Evolutionary conservation across 225 moss, liverwort and hornwort genomes (phyloP).

Genomic region (Antitrichia curtipendula): DNA sequence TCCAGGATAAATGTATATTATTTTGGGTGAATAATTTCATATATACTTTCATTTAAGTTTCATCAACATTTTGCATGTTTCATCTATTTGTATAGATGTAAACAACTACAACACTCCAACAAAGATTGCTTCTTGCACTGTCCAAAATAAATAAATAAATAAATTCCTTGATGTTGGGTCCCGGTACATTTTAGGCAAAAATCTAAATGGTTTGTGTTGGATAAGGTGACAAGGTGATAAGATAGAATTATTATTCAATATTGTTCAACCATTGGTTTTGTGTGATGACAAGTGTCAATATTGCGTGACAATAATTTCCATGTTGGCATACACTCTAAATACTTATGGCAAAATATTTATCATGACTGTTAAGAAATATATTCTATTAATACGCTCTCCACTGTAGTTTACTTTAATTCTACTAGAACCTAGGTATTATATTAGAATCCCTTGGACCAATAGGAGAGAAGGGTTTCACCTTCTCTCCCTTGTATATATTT

Average conservation of each 20-base stretch:
- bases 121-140: fast-evolving
- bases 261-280: not conserved
- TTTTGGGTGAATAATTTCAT: not conserved
- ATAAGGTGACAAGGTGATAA: no score
- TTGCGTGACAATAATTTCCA: not conserved
- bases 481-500: no score
- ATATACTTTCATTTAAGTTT: no score
- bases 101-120: not conserved
- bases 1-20: not conserved
- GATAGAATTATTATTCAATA: not conserved
- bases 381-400: no score
- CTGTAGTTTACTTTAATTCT: no score
- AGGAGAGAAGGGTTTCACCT: no score
- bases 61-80: not conserved
- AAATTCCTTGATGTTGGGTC: fast-evolving
- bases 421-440: no score
- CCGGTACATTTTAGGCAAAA: not conserved
- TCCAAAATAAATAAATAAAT: not conserved
- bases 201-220: not conserved
- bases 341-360: not conserved
- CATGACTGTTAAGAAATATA: no score
- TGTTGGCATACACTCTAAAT: not conserved
- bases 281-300: not conserved
- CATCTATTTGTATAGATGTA: not conserved
- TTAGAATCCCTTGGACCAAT: no score